phyloP scores from a whole-genome alignment of 768 basidiomycete species.

The Dioszegia crocea region DNA sequence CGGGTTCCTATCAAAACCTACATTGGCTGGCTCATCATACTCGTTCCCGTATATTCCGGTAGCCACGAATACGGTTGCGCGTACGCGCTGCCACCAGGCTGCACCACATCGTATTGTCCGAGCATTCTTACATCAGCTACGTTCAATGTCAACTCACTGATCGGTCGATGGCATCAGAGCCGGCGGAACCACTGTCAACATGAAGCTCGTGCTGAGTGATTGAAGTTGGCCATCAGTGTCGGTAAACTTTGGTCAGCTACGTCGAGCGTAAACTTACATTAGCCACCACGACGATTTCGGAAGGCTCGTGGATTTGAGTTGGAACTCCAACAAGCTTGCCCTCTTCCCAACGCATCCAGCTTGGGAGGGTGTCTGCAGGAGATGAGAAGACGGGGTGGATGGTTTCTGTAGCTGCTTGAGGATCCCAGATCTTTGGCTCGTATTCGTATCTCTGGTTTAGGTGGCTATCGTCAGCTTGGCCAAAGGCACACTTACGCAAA shows the following conservation, averaged over 20 bases:
- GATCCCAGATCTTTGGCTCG: conserved; percentile 95
- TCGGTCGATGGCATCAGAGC: conserved; percentile 7
- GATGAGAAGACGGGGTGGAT: conserved; percentile 75
- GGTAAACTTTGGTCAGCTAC: conserved; percentile 13
- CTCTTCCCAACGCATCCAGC: conserved; percentile 87
- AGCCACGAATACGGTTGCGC: neutral
- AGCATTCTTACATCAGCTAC: neutral
- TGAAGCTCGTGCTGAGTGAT: conserved; percentile 20
- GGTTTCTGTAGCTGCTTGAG: conserved; percentile 78
- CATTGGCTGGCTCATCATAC: neutral
- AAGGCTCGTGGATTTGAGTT: conserved; percentile 67
- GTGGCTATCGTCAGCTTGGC: conserved; percentile 17
- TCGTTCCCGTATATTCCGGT: neutral
- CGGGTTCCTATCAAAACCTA: neutral
- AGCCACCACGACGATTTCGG: conserved; percentile 70
- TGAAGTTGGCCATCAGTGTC: conserved; percentile 9
- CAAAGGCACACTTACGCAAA: conserved; percentile 56
- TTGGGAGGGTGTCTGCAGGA: conserved; percentile 62
- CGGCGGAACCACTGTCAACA: conserved; percentile 11
- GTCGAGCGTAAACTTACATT: conserved; percentile 41
- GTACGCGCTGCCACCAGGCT: too few species aligned
- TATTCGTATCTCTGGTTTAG: conserved; percentile 69
- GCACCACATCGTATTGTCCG: too few species aligned
- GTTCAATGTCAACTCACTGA: neutral
- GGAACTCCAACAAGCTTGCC: conserved; percentile 72